Base-by-base conservation (phyloP, 2,329 filamentous ascomycete genomes). In the Teratosphaeria zuluensis region DNA sequence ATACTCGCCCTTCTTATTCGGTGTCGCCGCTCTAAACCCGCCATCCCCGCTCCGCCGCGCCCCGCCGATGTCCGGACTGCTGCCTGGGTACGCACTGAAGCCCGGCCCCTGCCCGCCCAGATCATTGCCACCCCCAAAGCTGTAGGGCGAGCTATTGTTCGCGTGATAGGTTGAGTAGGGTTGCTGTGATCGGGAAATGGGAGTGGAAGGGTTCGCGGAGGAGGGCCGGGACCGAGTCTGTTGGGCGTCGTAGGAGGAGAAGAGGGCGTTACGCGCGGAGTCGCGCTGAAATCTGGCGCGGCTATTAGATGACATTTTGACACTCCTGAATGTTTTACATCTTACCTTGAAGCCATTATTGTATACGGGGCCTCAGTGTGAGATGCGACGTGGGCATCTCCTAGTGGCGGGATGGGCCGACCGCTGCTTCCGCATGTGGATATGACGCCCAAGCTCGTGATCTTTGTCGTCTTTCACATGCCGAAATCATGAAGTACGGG, bases 1-100 rank as follows among this genome's bases (percentile, higher is more conserved):
- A 74, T 97, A 97, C 73, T 96, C 92, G 14, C 92, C 92, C 71
- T 87, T 90, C 11, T 70, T 71, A 67, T 78, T 77, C 59, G 77
- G 77, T 57, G 77, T 79, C 60, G 77, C 77, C 19, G 67, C 58
- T 19, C 77, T 60, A 58, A 73, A 78, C 14, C 64, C 66, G 7
- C 64, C 63, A 30, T 66, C 66, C 8, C 58, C 63, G 52, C 64
- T 67, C 9, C 60, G 54, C 55, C 63, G 55, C n/a, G 61, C 61
- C 35, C 51, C 55, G 16, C 31, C 31, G n/a, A 55, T 59, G 19
- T 62, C 65, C 19, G 62, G 63, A 33, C 59, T 59, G 16, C 55
- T 58, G 19, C 65, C 62, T 1, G 70, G 70, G 56, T 73, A 72
- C 8, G 71, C 71, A 53, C 65, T 64, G 59, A 68, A 69, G 11